Base-by-base conservation (phyloP, 2,329 filamentous ascomycete genomes). In the Fusarium cicatricum region DNA sequence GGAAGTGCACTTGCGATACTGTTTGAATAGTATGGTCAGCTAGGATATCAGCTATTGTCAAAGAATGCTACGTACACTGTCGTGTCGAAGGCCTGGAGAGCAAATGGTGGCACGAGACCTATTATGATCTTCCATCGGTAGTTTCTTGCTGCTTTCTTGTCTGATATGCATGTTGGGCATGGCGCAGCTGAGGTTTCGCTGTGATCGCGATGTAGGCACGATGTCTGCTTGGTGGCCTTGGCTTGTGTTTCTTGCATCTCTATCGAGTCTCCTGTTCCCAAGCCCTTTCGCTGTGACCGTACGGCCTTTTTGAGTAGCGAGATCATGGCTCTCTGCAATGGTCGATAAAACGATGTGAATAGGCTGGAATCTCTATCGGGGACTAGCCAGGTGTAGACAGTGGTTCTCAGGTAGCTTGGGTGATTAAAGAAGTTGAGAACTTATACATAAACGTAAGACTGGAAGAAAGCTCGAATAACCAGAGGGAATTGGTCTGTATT, bases 71-170 rank as follows among this genome's bases (percentile, higher is more conserved):
- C 70, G 32, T 68, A 76, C 75, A 90, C 87, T 1, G 87, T 90
- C 2, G 84, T 76, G 68, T 90, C 87, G 2, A 90, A 77, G 3
- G 84, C 81, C 53, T 87, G 82, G 0, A 89, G 77, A 9, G 84
- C 80, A 65, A 84, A 89, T 0, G 87, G 87, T 3, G 85, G 73
- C 6, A 85, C 70, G 1, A 90, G 76, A 3, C 86, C 85, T 2
- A 81, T 54, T 33, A 89, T 80, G 11, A 90, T 70, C 65, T 83
- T 89, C 78, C 78, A 83, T 44, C 86, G 78, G 65, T 88, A 80
- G 11, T 60, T 72, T 9, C 66, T 64, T 6, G 71, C 69, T 9
- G 67, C 68, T 17, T 66, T 69, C 42, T 72, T 71, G 28, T 76
- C 75, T 9, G 69, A 69, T 32, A 70, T 71, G 55, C 74, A 78